Conservation (phyloP, 495 filamentous ascomycete species). For the Annulohypoxylon stygium region DNA sequence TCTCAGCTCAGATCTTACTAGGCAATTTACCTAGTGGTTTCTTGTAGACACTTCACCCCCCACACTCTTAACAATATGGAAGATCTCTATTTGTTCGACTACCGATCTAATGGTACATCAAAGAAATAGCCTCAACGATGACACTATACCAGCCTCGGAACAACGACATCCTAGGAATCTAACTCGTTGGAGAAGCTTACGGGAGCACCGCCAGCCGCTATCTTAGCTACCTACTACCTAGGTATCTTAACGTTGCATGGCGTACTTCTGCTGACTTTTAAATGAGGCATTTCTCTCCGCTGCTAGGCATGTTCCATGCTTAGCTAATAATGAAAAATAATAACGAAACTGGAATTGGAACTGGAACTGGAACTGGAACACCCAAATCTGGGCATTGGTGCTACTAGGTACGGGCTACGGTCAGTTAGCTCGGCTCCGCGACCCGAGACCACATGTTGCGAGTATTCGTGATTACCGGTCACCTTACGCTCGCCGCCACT, state of each 20-base stretch:
- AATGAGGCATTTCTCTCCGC: slow-evolving; percentile 43
- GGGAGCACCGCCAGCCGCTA: slow-evolving; percentile 34
- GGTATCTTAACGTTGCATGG: slow-evolving; percentile 35
- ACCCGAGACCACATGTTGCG: slow-evolving; percentile 38
- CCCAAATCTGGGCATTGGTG: slow-evolving; percentile 31
- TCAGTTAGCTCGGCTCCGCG: slow-evolving; percentile 35
- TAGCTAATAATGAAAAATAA: slow-evolving; percentile 27
- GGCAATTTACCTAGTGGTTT: neutral
- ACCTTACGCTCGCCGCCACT: slow-evolving; percentile 35
- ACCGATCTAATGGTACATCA: slow-evolving; percentile 23
- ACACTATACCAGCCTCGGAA: slow-evolving; percentile 42
- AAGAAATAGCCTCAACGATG: slow-evolving; percentile 29
- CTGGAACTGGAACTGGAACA: slow-evolving; percentile 5
- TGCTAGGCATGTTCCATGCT: neutral
- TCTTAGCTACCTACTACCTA: slow-evolving; percentile 16
- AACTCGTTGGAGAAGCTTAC: slow-evolving; percentile 43
- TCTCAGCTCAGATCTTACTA: slow-evolving; percentile 2
- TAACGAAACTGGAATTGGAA: slow-evolving; percentile 1
- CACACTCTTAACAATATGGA: neutral
- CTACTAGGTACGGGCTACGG: neutral
- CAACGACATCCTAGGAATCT: slow-evolving; percentile 33
- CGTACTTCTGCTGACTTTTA: slow-evolving; percentile 25
- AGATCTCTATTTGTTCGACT: slow-evolving; percentile 2
- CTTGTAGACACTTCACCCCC: slow-evolving; percentile 4
- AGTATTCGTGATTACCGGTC: slow-evolving; percentile 36